A percentile compares a stretch with the other conserved stretches of the same genome.
These are phyloP conservation scores for Talinum fruticosum DNA, from an alignment of 148 eudicot species.

Conservation along the genomic window DNA sequence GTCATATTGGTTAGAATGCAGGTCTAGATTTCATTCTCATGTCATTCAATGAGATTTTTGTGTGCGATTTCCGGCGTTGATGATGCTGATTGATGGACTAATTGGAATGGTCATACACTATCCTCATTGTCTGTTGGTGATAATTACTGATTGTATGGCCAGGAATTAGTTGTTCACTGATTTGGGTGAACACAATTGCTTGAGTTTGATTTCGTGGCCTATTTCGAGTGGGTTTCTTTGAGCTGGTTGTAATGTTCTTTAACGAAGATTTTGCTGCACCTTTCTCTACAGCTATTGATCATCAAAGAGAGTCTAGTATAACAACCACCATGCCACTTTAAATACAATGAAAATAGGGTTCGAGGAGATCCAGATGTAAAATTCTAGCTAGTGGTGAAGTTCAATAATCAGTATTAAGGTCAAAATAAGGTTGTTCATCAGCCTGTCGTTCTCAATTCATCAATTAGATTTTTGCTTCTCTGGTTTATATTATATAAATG, in stretches of 20 bases:
- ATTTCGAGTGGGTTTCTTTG: not conserved
- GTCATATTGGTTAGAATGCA: not conserved
- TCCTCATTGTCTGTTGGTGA: not conserved
- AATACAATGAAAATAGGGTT: not conserved
- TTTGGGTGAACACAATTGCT: not conserved
- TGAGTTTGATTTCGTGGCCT: not conserved
- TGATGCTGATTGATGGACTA: not conserved
- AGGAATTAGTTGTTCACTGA: not conserved
- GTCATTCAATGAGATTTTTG: not conserved
- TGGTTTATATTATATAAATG: not conserved
- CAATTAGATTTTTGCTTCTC: not conserved
- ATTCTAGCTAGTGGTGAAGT: not conserved
- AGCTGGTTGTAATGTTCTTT: not conserved
- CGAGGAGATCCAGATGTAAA: not conserved
- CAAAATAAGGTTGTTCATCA: too few relatives aligned
- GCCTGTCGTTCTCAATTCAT: not conserved
- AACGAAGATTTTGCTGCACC: not conserved
- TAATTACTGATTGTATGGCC: not conserved
- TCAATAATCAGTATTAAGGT: not conserved
- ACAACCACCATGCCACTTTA: not conserved
- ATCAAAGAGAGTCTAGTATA: not conserved
- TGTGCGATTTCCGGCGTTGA: not conserved
- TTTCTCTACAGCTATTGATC: not conserved
- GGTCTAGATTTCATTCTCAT: not conserved
- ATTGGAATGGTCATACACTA: not conserved